Evolutionary conservation across 2,329 filamentous ascomycete genomes (phyloP), one percentile per base, ranked within the genome.

Genomic region (Hypoxylon sp.): DNA sequence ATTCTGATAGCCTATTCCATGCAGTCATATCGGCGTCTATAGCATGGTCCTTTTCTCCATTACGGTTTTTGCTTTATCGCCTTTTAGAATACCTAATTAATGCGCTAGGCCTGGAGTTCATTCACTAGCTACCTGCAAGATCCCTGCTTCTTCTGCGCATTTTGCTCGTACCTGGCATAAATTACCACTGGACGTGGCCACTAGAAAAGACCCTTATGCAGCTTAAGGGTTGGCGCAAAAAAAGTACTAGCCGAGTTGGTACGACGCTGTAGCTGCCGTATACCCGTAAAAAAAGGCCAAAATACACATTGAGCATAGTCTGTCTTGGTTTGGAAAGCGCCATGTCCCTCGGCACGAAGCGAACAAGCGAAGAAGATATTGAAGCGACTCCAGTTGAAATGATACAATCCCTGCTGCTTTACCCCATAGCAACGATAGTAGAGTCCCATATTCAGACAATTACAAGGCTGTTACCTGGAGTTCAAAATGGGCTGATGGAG

Each of bases 81-180:
- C 42, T 48, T 17, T 10, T n/a, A 55, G 19, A 37, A 39, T 62
- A n/a, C n/a, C n/a, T n/a, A 51, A 44, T 44, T 33, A 24, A 44
- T 35, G 51, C 52, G 37, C 37, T 42, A 59, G 5, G 29, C 29
- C 5, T 31, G 2, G 29, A 31, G 42, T 46, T 59, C 39, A 59
- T 59, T 66, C 17, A 13, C 50, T 42, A 17, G 24, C 14, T 62
- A 53, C 53, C 22, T 48, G 31, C 31, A 3, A 33, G 2, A 59
- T 63, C 67, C 59, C 48, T 63, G 59, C 63, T 35, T 9, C 35
- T 53, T 44, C 31, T 42, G 55, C 37, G 61, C 64, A 63, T 70
- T 65, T 59, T 5, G 14, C 19, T 60, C 52, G 68, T 70, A 67
- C 68, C 68, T 70, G 68, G 59, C 68, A 70, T 60, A 55, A 63